Percentiles rank a stretch among this genome's conserved stretches.
Evolutionary conservation across 345 rosid genomes (phyloP).

Genomic region (Pistacia atlantica): DNA sequence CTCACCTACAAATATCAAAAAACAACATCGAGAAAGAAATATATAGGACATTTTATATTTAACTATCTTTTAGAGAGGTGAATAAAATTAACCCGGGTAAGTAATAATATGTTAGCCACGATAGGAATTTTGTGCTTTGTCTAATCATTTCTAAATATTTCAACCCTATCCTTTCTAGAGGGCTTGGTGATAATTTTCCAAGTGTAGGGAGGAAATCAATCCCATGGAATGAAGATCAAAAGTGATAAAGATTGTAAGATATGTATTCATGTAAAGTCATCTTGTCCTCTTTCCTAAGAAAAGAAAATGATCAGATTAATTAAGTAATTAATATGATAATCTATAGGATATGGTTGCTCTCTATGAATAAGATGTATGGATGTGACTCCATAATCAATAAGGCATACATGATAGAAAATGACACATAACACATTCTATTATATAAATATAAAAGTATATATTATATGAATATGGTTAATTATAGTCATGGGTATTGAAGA

Average conservation of each 20-base stretch:
- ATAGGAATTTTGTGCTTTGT: too few species aligned
- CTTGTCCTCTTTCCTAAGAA: slow-evolving; percentile 12
- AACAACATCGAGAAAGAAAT: too few species aligned
- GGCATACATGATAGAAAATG: slow-evolving; percentile 2
- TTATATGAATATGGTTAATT: not conserved
- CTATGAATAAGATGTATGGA: not conserved
- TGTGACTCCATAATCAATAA: slow-evolving; percentile 7
- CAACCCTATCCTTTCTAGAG: too few species aligned
- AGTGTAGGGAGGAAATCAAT: too few species aligned
- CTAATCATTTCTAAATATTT: too few species aligned
- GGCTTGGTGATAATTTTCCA: too few species aligned
- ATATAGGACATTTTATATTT: too few species aligned
- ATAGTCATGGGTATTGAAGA: not conserved
- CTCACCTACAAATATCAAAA: too few species aligned
- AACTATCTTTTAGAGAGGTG: too few species aligned
- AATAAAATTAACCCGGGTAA: too few species aligned
- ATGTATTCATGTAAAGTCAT: not conserved
- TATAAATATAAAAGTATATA: too few species aligned
- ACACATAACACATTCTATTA: not conserved
- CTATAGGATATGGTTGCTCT: slow-evolving; percentile 11
- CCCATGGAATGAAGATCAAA: not conserved
- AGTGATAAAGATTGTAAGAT: not conserved
- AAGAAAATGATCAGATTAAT: slow-evolving; percentile 16
- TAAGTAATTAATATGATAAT: not conserved
- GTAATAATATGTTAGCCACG: too few species aligned